Evolutionary conservation across 163 green algal species (phyloP).

Genomic region (Scenedesmus sp.): DNA sequence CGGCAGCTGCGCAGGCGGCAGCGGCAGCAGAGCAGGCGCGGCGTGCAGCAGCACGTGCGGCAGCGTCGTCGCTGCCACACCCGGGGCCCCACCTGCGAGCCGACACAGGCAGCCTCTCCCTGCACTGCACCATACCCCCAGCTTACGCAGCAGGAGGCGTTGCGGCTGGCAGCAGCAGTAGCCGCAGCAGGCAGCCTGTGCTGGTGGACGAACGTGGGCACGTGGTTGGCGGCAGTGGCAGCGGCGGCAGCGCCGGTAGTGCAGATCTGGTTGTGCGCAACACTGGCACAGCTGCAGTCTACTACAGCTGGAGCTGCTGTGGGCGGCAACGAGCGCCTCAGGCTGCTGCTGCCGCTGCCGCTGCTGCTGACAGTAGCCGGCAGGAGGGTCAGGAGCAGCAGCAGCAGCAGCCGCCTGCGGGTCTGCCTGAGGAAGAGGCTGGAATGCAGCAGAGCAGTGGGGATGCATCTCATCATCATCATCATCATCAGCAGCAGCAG

Average conservation of each 20-base stretch:
- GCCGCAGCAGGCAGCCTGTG: not conserved
- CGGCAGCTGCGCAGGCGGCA: not conserved
- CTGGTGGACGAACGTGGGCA: not conserved
- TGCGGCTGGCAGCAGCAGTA: not conserved
- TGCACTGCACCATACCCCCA: slow-evolving; percentile 36
- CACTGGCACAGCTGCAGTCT: slow-evolving; percentile 80
- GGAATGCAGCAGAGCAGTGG: no score
- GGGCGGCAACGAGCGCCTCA: not conserved
- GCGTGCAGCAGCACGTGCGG: not conserved
- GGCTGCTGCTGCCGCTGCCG: not conserved
- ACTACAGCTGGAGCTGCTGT: slow-evolving; percentile 11
- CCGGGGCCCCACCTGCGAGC: slow-evolving; percentile 15
- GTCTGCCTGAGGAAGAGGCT: not conserved
- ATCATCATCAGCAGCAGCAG: slow-evolving; percentile 39
- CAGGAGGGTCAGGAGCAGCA: not conserved
- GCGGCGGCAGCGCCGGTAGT: slow-evolving; percentile 7
- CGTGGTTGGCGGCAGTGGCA: not conserved
- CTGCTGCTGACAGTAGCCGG: not conserved
- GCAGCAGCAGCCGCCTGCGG: not conserved
- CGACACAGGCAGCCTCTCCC: not conserved
- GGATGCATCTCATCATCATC: no score
- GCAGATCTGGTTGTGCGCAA: slow-evolving; percentile 66
- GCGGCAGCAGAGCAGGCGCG: not conserved
- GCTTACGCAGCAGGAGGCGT: not conserved
- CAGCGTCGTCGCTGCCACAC: not conserved